Evolutionary conservation across 768 basidiomycete species (phyloP), one percentile per base, ranked within the genome.

Genomic region (Tylopilus vinaceipallidus): DNA sequence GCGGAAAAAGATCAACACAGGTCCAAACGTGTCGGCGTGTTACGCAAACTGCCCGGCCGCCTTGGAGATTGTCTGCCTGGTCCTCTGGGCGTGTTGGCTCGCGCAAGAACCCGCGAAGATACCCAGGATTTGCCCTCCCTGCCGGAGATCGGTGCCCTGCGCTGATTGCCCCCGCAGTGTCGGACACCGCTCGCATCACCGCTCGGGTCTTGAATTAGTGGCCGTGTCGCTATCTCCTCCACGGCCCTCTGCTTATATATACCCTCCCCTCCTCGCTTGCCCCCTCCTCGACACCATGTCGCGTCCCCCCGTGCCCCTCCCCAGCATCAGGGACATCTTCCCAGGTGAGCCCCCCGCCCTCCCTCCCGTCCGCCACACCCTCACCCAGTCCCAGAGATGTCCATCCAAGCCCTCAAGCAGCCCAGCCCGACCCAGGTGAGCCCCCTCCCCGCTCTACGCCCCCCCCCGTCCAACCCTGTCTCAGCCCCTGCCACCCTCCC

Each of bases 311-410:
- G 61, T 68, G 1, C 64, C 73, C 2, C 66, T 81, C 23, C 80
- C 79, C 22, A 76, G 76, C 56, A 79, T 80, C 29, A 71, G 74
- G 19, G 77, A 80, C 52, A 77, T 81, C 71, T 82, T 81, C 52
- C 80, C 80, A 39, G 78, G 80, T 76, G 54, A 36, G 68, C 48
- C 12, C 19, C 26, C 35, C 16, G 6, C 13, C 40, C 9, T 5
- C 9, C 19, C 38, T 12, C 27, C 26, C 8, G 0, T 11, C 38
- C 26, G 27, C 41, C 39, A 17, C 43, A n/a, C 16, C 35, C 51
- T 33, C 38, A 30, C 6, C 48, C 51, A 24, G 35, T 27, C 39
- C 49, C 26, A 56, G 55, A 64, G 38, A 64, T 64, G 60, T 52
- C 61, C 46, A 60, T 55, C n/a, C 53, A 54, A 22, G 41, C 4